These are phyloP conservation scores for Malbranchea zuffiana DNA, from an alignment of 2,329 filamentous ascomycete genomes.

Conservation along the genomic window DNA sequence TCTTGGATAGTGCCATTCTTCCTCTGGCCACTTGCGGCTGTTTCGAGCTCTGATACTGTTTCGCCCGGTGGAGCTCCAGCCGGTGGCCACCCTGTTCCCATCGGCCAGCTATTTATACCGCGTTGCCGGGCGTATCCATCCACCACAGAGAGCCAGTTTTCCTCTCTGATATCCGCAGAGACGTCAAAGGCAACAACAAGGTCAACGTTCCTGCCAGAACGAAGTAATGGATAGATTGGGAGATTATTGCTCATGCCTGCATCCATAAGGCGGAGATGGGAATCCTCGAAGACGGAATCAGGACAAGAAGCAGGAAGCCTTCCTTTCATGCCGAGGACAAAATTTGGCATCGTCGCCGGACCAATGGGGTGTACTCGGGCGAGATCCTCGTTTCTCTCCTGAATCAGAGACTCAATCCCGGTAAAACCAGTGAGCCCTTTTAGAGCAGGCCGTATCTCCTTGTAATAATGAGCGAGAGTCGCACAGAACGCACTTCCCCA, in stretches of 20 bases:
- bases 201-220: slow-evolving; percentile 79
- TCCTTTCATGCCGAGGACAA: slow-evolving; percentile 66
- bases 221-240: slow-evolving; percentile 85
- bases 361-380: slow-evolving; percentile 91
- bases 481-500: slow-evolving; percentile 96
- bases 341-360: slow-evolving; percentile 84
- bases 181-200: slow-evolving; percentile 89
- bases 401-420: slow-evolving; percentile 69
- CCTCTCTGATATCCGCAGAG: slow-evolving; percentile 80
- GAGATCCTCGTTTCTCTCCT: slow-evolving; percentile 70
- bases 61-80: slow-evolving; percentile 47
- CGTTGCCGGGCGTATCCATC: slow-evolving; percentile 88
- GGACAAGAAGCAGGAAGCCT: slow-evolving; percentile 67
- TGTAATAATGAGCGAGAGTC: slow-evolving; percentile 90
- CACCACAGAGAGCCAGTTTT: slow-evolving; percentile 91
- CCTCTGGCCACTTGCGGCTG: slow-evolving; percentile 46
- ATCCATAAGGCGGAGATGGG: slow-evolving; percentile 81
- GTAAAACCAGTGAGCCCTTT: slow-evolving; percentile 62
- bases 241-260: slow-evolving; percentile 98
- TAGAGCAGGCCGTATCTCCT: slow-evolving; percentile 76
- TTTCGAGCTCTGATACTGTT: slow-evolving; percentile 53
- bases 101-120: slow-evolving; percentile 85
- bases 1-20: slow-evolving; percentile 27
- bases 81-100: slow-evolving; percentile 78
- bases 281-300: slow-evolving; percentile 56